Conservation (phyloP, 2,329 filamentous ascomycete species). For the Penicillium sp. region DNA sequence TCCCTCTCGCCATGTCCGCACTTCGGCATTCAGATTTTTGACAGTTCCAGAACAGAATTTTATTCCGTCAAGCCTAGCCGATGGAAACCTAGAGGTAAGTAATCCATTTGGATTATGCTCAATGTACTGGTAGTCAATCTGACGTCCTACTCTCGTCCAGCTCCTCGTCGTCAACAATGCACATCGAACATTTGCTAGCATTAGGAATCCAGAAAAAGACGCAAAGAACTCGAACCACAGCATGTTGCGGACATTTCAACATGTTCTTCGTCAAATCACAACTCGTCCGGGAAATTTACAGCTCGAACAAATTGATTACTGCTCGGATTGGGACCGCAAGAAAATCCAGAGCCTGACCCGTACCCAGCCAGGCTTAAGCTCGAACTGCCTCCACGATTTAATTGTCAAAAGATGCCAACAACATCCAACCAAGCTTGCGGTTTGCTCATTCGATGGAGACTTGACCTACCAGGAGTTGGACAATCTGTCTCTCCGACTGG, state of each 20-base stretch:
- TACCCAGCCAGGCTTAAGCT: background rate
- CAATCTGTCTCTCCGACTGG: conserved; percentile 3
- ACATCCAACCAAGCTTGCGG: background rate
- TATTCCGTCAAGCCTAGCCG: background rate
- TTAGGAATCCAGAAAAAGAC: background rate
- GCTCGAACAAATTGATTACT: background rate
- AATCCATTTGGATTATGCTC: too few species aligned
- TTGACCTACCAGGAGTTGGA: conserved; percentile 18
- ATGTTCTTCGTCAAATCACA: background rate
- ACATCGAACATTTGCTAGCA: background rate
- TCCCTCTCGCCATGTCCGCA: too few species aligned
- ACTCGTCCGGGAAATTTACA: background rate
- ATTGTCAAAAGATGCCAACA: background rate
- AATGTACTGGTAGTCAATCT: background rate
- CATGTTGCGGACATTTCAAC: background rate
- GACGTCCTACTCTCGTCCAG: background rate
- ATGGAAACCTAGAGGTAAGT: background rate
- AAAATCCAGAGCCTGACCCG: background rate
- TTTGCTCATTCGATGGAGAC: conserved; percentile 21
- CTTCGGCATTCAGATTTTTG: background rate
- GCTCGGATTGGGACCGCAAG: background rate
- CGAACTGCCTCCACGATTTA: background rate
- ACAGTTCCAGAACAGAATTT: background rate
- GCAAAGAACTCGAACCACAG: background rate
- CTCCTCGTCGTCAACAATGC: background rate